Evolutionary conservation across 2,329 filamentous ascomycete species (phyloP), one percentile per base, ranked within the genome.

Genomic region (Cadophora gregata): DNA sequence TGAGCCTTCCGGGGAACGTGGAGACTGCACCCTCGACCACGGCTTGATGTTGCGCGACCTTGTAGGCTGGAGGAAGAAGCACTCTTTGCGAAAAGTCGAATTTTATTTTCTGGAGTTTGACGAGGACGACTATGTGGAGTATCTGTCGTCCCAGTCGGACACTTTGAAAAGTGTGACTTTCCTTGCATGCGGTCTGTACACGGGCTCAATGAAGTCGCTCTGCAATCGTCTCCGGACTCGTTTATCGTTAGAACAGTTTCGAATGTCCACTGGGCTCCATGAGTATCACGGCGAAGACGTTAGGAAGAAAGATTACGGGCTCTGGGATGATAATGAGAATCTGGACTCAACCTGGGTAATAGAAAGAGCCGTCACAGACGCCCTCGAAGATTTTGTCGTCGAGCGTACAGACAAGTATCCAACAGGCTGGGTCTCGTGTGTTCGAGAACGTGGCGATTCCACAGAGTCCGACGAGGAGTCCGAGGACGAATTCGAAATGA

Each of bases 391-490:
- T 8, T 58, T 58, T 16, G 53, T 58, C 33, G 29, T 58, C 19
- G 38, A 58, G 53, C 53, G 53, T 25, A 58, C 53, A 16, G 53
- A 36, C n/a, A 58, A 25, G 8, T 58, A 58, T n/a, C 31, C 53
- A 38, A 36, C 31, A 2, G 53, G 53, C 29, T 58, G 53, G 53
- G 53, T 58, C 5, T 58, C 53, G 2, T 24, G n/a, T 9, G 31
- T 58, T 58, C 53, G 53, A 58, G 53, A 58, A 36, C 53, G 53
- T 4, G 53, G 53, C 38, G 31, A 58, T 38, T 33, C 31, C n/a
- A 24, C 31, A 38, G 53, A 58, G 8, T 56, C 51, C 9, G 51
- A 56, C 12, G 51, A 56, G 24, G 51, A 56, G 6, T 33, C 27
- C 2, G 51, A 56, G 51, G 29, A 56, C 7, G 51, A 21, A 33